Conservation (phyloP, 805 yeast species). For the Wickerhamomyces bovis region DNA sequence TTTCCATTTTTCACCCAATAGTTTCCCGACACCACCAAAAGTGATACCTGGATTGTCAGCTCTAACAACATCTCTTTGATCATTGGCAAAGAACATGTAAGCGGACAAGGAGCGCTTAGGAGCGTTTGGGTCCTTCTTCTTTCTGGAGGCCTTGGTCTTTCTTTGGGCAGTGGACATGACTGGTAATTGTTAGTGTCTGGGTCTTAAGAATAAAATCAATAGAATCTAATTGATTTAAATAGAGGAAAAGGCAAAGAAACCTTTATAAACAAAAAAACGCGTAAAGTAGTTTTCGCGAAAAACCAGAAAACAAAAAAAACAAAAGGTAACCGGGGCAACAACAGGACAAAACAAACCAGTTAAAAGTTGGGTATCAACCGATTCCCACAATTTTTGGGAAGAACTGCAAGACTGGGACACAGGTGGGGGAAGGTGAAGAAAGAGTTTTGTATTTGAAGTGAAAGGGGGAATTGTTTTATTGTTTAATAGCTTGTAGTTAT, state of each 20-base stretch:
- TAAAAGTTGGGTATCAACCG: background rate
- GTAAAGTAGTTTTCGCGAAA: no score
- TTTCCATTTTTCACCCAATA: slow-evolving; percentile 97
- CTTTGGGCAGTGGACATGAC: slow-evolving; percentile 34
- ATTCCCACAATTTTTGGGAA: background rate
- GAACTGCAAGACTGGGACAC: no score
- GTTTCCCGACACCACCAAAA: slow-evolving; percentile 92
- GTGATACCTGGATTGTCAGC: slow-evolving; percentile 95
- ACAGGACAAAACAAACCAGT: background rate
- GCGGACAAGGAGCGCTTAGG: slow-evolving; percentile 98
- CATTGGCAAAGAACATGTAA: slow-evolving; percentile 98
- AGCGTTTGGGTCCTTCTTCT: slow-evolving; percentile 81
- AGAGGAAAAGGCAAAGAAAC: background rate
- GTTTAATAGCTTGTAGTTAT: no score
- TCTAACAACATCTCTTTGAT: slow-evolving; percentile 92
- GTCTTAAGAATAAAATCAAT: no score
- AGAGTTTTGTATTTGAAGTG: no score
- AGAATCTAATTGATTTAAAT: no score
- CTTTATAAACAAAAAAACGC: background rate
- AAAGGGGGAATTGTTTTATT: no score
- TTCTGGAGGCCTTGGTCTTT: slow-evolving; percentile 35
- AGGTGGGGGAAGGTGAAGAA: no score
- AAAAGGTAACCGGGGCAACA: background rate
- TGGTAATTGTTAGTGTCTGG: background rate
- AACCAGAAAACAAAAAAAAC: background rate